A percentile compares a stretch with the other conserved stretches of the same genome.
phyloP scores from a whole-genome alignment of 768 basidiomycete genomes.

The Lactarius tabidus region DNA sequence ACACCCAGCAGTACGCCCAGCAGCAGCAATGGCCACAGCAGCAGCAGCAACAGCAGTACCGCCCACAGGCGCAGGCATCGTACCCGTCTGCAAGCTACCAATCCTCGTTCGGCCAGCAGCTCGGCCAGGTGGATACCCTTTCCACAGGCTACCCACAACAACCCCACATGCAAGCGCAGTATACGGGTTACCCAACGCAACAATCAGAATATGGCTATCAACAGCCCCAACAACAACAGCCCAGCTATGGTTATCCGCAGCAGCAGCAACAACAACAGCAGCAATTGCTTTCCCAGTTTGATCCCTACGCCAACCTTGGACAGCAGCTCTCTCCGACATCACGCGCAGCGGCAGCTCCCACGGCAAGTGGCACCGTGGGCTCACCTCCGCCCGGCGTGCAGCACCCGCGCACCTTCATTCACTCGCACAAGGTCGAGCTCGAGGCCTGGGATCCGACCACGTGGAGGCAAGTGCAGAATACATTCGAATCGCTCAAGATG shows the following conservation, averaged over 20 bases:
- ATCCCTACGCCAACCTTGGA: slow-evolving; percentile 22
- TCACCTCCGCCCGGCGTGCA: slow-evolving; percentile 35
- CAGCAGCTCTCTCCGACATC: slow-evolving; percentile 1
- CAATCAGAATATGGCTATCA: slow-evolving; percentile 21
- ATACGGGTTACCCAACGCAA: slow-evolving; percentile 28
- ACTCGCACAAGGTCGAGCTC: slow-evolving; percentile 58
- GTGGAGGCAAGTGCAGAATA: slow-evolving; percentile 40
- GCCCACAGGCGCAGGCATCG: slow-evolving; percentile 22
- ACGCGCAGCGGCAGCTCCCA: background rate
- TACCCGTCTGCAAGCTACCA: slow-evolving; percentile 19
- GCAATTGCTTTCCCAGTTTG: slow-evolving; percentile 22
- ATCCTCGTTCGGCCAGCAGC: slow-evolving; percentile 18
- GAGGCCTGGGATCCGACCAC: slow-evolving; percentile 34
- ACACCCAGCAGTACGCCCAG: slow-evolving; percentile 23
- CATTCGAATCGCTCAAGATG: slow-evolving; percentile 61
- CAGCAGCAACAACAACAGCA: slow-evolving; percentile 21
- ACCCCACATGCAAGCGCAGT: slow-evolving; percentile 31
- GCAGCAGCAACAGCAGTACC: slow-evolving; percentile 21
- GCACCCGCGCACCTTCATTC: slow-evolving; percentile 70
- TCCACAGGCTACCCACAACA: slow-evolving; percentile 26
- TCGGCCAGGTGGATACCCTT: slow-evolving; percentile 24
- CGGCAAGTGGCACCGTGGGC: slow-evolving; percentile 1
- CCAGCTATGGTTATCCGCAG: slow-evolving; percentile 23
- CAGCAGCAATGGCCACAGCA: slow-evolving; percentile 13
- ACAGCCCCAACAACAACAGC: slow-evolving; percentile 29